Percentiles rank a stretch among this genome's conserved stretches.
phyloP scores from a whole-genome alignment of 805 yeast species.

The Ogataea methylovora region DNA sequence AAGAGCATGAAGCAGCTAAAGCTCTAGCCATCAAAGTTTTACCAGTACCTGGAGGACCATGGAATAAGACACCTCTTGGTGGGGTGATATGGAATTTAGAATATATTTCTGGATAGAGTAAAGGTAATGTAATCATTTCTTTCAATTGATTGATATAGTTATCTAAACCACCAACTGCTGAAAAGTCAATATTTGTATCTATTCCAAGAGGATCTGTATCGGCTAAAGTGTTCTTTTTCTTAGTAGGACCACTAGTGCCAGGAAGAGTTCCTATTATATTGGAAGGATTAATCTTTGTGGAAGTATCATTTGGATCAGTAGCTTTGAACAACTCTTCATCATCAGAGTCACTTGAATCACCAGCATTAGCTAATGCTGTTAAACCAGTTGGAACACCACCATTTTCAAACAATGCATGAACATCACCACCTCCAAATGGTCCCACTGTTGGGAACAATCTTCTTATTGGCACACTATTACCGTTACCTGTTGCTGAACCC shows the following conservation, averaged over 20 bases:
- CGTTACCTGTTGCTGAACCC: constrained; percentile 22
- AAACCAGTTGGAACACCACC: constrained; percentile 42
- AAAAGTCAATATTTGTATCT: constrained; percentile 51
- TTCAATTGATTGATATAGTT: constrained; percentile 86
- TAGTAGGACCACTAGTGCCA: constrained; percentile 8
- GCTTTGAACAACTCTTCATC: constrained; percentile 33
- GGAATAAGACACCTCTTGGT: constrained; percentile 94
- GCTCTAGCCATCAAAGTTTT: constrained; percentile 98
- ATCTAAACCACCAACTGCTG: constrained; percentile 86
- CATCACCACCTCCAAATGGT: constrained; percentile 97
- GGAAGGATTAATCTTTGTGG: constrained; percentile 9
- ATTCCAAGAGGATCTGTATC: constrained; percentile 92
- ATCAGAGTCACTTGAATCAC: constrained; percentile 38
- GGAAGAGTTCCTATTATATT: background rate
- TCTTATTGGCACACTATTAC: constrained; percentile 36
- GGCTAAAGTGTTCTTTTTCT: constrained; percentile 58
- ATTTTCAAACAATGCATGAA: constrained; percentile 68
- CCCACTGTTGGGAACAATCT: constrained; percentile 91
- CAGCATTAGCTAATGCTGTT: constrained; percentile 24
- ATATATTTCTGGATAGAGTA: constrained; percentile 89
- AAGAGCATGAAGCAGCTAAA: constrained; percentile 88
- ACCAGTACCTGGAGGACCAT: constrained; percentile 99
- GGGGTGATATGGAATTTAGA: constrained; percentile 88
- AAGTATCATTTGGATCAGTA: constrained; percentile 23
- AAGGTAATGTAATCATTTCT: constrained; percentile 93